Evolutionary conservation across 2,329 filamentous ascomycete genomes (phyloP), one percentile per base, ranked within the genome.

Genomic region (Trichophaea hybrida): DNA sequence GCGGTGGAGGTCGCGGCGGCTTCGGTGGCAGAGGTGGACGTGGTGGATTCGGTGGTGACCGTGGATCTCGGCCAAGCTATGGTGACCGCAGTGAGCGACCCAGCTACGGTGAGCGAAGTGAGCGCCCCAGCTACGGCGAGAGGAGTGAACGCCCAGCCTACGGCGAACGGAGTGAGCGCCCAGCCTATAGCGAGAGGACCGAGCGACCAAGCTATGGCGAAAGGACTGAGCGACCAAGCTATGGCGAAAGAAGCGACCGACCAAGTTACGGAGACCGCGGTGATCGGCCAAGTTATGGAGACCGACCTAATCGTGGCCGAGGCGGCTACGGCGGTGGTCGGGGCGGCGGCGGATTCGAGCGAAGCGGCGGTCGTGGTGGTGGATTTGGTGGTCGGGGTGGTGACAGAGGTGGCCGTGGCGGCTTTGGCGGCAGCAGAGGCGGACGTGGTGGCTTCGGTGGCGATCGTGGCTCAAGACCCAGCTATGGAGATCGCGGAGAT

Each of bases 391-490:
- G n/a, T 1, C 10, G n/a, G 38, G 38, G 38, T 15, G 38, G 38
- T 43, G 38, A 43, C 10, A 10, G 38, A 4, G n/a, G 38, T 24
- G 24, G 24, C 24, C 24, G 24, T 33, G 57, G 59, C 10, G 55
- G 59, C 13, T 60, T 59, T 6, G 51, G 59, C 35, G 56, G 59
- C 4, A 49, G 60, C 33, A 54, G 46, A 44, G 38, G 55, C 53
- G 61, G 48, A 13, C 55, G 56, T 40, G 57, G 50, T 33, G 60
- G 44, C 2, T 59, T 49, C 58, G 60, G 50, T 6, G 34, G 51
- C 10, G 34, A 54, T 33, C 24, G 51, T 5, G 51, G 31, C n/a
- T 10, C 13, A 5, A 5, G 51, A 32, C n/a, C 31, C 15, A 15
- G 38, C 10, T 15, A 15, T 43, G 38, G 38, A 10, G 38, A 10